These are phyloP conservation scores for Lasiodiplodia sp. DNA, from an alignment of 2,329 filamentous ascomycete genomes.

Conservation along the genomic window DNA sequence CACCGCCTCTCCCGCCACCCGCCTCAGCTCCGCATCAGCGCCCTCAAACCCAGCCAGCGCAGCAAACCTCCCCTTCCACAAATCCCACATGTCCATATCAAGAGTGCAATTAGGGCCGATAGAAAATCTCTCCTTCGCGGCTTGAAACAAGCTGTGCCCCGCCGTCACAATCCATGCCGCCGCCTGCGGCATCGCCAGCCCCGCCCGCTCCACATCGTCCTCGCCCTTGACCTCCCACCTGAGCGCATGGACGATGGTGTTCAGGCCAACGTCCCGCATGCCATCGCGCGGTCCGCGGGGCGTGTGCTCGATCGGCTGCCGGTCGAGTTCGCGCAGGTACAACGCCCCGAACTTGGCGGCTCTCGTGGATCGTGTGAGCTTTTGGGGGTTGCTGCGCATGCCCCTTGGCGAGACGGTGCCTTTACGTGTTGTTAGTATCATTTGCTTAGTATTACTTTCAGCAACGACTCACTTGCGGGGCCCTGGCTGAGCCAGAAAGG, in stretches of 20 bases:
- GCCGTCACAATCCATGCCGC: neutral
- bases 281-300: no score
- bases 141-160: neutral
- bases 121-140: neutral
- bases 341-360: neutral
- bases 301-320: neutral
- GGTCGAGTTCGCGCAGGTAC: neutral
- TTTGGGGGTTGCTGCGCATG: no score
- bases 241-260: neutral
- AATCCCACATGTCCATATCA: neutral
- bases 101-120: neutral
- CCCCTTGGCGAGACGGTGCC: neutral
- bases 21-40: neutral
- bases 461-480: neutral
- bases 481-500: neutral
- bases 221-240: neutral
- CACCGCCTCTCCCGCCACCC: neutral
- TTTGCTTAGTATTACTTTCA: accelerated
- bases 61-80: neutral
- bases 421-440: no score
- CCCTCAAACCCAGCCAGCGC: neutral
- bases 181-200: neutral
- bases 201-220: neutral
- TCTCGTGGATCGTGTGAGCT: no score
- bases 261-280: neutral